Percentiles rank a stretch among this genome's conserved stretches.
These are phyloP conservation scores for Stenogyne calaminthoides DNA, from an alignment of 305 asterid genomes.

Conservation along the genomic window DNA sequence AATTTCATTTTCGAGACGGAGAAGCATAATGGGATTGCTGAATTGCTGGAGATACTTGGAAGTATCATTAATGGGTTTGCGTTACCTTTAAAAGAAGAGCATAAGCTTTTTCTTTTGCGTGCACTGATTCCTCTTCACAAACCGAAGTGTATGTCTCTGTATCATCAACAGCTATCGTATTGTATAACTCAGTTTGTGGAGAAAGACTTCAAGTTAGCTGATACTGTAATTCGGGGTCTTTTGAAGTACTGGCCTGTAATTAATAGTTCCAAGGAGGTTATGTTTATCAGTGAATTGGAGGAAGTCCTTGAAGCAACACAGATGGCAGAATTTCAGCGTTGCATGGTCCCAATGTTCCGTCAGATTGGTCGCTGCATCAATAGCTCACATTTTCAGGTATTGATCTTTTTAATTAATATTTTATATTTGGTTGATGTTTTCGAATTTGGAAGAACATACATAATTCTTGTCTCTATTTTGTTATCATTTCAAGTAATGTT, in stretches of 20 bases:
- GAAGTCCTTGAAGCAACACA: conserved; percentile 63
- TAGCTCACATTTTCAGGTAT: conserved; percentile 69
- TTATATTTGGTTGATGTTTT: conserved; percentile 12
- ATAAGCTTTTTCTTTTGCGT: conserved; percentile 54
- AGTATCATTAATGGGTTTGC: conserved; percentile 67
- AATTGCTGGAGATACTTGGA: conserved; percentile 60
- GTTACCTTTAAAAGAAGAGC: conserved; percentile 65
- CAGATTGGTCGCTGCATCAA: conserved; percentile 54
- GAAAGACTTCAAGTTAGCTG: conserved; percentile 61
- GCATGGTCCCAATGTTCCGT: conserved; percentile 60
- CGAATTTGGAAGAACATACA: conserved; percentile 1
- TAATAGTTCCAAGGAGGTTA: conserved; percentile 62
- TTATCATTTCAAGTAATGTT: not conserved
- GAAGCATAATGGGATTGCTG: conserved; percentile 60
- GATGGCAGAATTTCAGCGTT: conserved; percentile 52
- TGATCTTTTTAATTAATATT: not conserved
- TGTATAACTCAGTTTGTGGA: conserved; percentile 64
- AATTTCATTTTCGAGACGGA: conserved; percentile 58
- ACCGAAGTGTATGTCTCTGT: conserved; percentile 47
- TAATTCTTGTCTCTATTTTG: conserved; percentile 14
- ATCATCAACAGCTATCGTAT: conserved; percentile 66
- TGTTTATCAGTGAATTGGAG: conserved; percentile 65
- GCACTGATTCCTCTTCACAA: conserved; percentile 67
- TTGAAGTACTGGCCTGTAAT: conserved; percentile 68
- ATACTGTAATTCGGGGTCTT: conserved; percentile 53